Evolutionary conservation across 2,329 filamentous ascomycete species (phyloP), one percentile per base, ranked within the genome.

Genomic region (Fusarium sp.): DNA sequence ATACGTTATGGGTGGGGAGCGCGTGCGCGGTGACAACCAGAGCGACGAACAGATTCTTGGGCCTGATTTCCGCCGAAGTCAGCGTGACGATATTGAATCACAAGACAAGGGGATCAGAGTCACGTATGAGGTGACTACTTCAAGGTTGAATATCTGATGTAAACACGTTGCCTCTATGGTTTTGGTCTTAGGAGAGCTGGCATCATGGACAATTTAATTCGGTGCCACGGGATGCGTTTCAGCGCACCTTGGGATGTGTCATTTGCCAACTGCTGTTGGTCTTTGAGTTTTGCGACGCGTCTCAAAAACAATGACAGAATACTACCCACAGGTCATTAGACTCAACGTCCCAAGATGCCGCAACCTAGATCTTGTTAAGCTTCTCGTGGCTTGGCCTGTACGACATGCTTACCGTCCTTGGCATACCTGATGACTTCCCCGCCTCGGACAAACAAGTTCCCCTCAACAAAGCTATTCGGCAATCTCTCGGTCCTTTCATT

Each of bases 31-130:
- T 1, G 68, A 72, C 8, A 69, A 78, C 5, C 65, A 76, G 37
- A 78, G 76, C 7, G 72, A 78, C 23, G 74, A 78, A 35, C 68
- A 73, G 13, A 78, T 78, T 20, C 18, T 78, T 1, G 74, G 76
- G 5, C 63, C 70, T 4, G 70, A 78, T 5, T 76, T 68, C 35
- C 60, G 70, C 6, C 65, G 57, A 41, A 23, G 56, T 37, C 72
- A 77, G 16, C 68, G 9, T 2, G 3, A 32, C 3, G 71, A 74
- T 5, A 3, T 72, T 7, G 68, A 74, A 20, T 20, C 50, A 52
- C 61, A 58, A 6, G 50, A 41, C 37, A 41, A 23, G 3, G 50
- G 43, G 16, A 45, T 23, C 9, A 43, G 14, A n/a, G 57, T 63
- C 7, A 71, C 52, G 7, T 62, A 34, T 23, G 50, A 54, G 14